Evolutionary conservation across 208 protist species (phyloP).

Genomic region (Acanthamoeba healyi): DNA sequence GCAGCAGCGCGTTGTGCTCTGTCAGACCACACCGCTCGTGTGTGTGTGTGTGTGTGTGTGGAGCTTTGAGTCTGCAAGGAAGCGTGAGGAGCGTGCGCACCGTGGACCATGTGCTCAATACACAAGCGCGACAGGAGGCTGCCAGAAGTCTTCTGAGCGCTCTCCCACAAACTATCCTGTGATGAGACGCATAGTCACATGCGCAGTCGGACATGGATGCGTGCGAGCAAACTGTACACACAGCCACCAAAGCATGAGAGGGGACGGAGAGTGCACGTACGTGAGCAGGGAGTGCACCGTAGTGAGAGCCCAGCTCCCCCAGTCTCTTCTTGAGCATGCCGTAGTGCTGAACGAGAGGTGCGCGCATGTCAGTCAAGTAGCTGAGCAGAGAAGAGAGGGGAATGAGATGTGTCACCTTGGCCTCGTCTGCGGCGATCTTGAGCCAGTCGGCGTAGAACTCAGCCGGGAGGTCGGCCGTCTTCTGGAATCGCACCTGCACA

Average conservation of each 20-base stretch:
- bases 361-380: no score
- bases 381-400: neutral
- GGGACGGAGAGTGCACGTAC: neutral
- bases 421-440: conserved; percentile 59
- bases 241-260: no score
- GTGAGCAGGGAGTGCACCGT: conserved; percentile 65
- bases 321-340: conserved; percentile 35
- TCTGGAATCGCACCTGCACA: conserved; percentile 33
- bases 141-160: conserved; percentile 28
- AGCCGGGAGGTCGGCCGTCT: neutral
- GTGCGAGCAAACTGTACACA: no score
- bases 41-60: no score
- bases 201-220: no score
- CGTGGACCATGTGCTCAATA: conserved; percentile 71
- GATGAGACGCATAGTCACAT: neutral
- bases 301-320: conserved; percentile 43
- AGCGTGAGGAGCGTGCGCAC: conserved; percentile 10
- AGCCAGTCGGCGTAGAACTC: conserved; percentile 69
- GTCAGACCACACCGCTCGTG: no score
- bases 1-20: no score
- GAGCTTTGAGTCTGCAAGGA: no score
- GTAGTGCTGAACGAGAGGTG: conserved; percentile 50
- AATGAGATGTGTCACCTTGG: conserved; percentile 12
- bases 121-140: conserved; percentile 54
- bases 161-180: conserved; percentile 71